A percentile compares a stretch with the other conserved stretches of the same genome.
These are phyloP conservation scores for Xylaria curta DNA, from an alignment of 495 filamentous ascomycete species.

Conservation along the genomic window DNA sequence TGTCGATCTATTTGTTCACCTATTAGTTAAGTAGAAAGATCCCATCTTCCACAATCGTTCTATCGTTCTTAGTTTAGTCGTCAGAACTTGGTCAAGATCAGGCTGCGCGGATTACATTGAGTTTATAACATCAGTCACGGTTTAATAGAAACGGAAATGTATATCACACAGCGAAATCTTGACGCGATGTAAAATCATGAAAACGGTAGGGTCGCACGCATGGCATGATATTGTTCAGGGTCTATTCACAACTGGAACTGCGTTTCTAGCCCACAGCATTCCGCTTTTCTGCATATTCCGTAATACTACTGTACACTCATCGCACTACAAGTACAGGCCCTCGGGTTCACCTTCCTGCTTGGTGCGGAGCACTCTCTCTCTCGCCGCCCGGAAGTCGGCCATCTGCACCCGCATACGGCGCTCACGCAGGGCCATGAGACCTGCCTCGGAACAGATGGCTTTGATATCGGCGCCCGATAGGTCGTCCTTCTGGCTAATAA, in stretches of 20 bases:
- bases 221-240: neutral
- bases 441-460: conserved; percentile 97
- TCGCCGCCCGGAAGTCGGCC: conserved; percentile 92
- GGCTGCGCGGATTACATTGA: too few relatives aligned
- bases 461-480: conserved; percentile 98
- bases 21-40: too few relatives aligned
- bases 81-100: too few relatives aligned
- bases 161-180: neutral
- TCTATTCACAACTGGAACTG: neutral
- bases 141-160: neutral
- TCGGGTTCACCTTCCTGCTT: conserved; percentile 99
- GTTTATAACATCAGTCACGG: neutral
- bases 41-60: too few relatives aligned
- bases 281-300: neutral
- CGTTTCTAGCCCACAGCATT: neutral
- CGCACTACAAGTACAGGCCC: conserved; percentile 90
- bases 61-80: too few relatives aligned
- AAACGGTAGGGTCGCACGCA: neutral
- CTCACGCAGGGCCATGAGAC: conserved; percentile 92
- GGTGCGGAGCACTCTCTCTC: conserved; percentile 96
- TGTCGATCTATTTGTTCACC: too few relatives aligned
- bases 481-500: conserved; percentile 98
- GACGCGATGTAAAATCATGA: neutral
- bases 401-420: conserved; percentile 98
- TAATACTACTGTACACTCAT: conserved; percentile 11